Base-by-base conservation (phyloP, 2,329 filamentous ascomycete genomes). In the Rachicladosporium sp. region DNA sequence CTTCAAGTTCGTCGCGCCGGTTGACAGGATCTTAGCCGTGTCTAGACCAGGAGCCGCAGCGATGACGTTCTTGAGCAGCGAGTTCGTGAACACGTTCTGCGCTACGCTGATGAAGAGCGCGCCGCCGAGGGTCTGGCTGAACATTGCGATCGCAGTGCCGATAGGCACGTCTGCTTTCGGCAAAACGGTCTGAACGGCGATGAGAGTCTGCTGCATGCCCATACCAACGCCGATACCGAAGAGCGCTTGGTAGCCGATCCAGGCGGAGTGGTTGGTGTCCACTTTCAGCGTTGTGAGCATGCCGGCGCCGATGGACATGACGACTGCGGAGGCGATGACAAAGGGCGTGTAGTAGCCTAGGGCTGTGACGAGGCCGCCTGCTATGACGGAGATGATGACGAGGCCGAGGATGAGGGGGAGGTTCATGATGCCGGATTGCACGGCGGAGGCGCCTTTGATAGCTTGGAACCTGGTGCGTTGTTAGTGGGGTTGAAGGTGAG, bases 1-100 rank as follows among this genome's bases (percentile, higher is more conserved):
- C 43, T 71, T 69, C 13, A 88, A 63, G 35, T 76, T 69, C 0
- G 80, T 85, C 1, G 72, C 71, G 30, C 72, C 73, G 3, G 64
- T 63, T 1, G 49, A 49, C 10, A 68, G 52, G 2, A 73, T 64
- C n/a, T 64, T 44, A 9, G 38, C 44, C 0, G 68, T 57, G 40
- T 67, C 50, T 5, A 71, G 51, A 27, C 59, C 61, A 0, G 67
- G 66, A 0, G 65, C 62, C 1, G 60, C 58, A 2, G 50, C 49
- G 10, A 44, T 46, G 8, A 51, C 37, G 21, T 66, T 63, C 45
- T 59, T 58, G 44, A 69, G 57, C 7, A 71, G 62, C 41, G 62
- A 56, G 53, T 70, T 70, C 33, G 62, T 65, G 56, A 69, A 69
- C 40, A 70, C 64, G 48, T 69, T 70, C 46, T 70, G 66, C 15